A percentile compares a stretch with the other conserved stretches of the same genome.
These are phyloP conservation scores for Aspergillus indologenus DNA, from an alignment of 495 filamentous ascomycete species.

Conservation along the genomic window DNA sequence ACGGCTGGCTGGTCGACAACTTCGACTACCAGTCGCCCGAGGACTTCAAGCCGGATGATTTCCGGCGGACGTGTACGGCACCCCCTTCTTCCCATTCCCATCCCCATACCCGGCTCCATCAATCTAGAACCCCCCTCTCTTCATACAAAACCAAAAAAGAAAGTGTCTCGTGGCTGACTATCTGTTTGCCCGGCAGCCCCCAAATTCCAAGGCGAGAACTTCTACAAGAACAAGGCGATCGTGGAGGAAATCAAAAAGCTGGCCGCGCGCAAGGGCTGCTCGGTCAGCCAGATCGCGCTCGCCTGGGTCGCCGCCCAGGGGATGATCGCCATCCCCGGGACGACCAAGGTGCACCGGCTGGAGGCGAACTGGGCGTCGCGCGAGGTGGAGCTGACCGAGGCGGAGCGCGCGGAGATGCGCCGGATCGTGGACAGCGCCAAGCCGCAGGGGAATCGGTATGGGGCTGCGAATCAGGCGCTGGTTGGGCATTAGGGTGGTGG, in stretches of 20 bases:
- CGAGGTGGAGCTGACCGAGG: conserved; percentile 34
- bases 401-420: conserved; percentile 37
- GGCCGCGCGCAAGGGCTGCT: conserved; percentile 36
- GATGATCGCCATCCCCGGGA: conserved; percentile 47
- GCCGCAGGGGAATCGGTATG: conserved; percentile 36
- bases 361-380: conserved; percentile 43
- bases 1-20: conserved; percentile 46
- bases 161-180: too few relatives aligned
- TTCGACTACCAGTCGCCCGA: conserved; percentile 42
- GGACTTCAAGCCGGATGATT: conserved; percentile 45
- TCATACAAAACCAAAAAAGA: too few relatives aligned
- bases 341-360: conserved; percentile 42
- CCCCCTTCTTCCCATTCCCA: conserved; percentile 1
- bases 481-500: conserved; percentile 42
- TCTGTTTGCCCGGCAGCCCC: conserved; percentile 28
- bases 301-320: conserved; percentile 48
- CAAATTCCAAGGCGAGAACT: conserved; percentile 51
- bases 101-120: too few relatives aligned
- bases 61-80: conserved; percentile 36
- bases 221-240: conserved; percentile 46
- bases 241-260: conserved; percentile 45
- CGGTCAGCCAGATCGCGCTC: conserved; percentile 40
- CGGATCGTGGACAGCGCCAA: conserved; percentile 39
- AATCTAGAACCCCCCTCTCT: too few relatives aligned
- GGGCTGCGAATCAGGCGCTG: conserved; percentile 32